Evolutionary conservation across 1,284 basidiomycete species (phyloP), one percentile per base, ranked within the genome.

Genomic region (Hymenochaete sp.): DNA sequence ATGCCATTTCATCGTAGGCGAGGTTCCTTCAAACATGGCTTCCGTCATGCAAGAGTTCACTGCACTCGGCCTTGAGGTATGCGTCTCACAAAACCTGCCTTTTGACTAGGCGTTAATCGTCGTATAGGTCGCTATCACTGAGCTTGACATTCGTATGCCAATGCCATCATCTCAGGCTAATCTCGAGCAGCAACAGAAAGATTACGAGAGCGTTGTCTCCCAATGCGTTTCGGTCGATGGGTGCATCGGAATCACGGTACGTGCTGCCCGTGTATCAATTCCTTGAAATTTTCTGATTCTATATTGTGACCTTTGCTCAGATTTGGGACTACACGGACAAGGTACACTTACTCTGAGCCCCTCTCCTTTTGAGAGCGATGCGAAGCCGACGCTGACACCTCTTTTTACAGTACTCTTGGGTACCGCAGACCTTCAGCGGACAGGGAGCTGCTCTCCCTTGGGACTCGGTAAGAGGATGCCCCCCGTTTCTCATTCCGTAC

Each of bases 281-380:
- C n/a, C n/a, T n/a, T n/a, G n/a, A n/a, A n/a, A n/a, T n/a, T n/a
- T n/a, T n/a, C n/a, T n/a, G n/a, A n/a, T n/a, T n/a, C n/a, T n/a
- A n/a, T n/a, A n/a, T n/a, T n/a, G n/a, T n/a, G n/a, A n/a, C n/a
- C n/a, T n/a, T n/a, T n/a, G n/a, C n/a, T n/a, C n/a, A n/a, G n/a
- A n/a, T 72, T 26, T 75, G 72, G 72, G 72, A 72, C 56, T 72
- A 56, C 53, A 71, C 68, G 6, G 71, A 73, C 57, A 70, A 69
- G 56, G 48, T 47, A 18, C 4, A 31, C 13, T 8, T 28, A 18
- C 24, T 24, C 31, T 38, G 4, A 6, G 6, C 25, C 13, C 11
- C 22, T 26, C 25, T 14, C 32, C 24, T 18, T 11, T 5, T n/a
- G 21, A 18, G 11, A 36, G 16, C 16, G 24, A 38, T 24, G 14